Conservation (phyloP, 148 eudicot species). For the Dysphania ambrosioides region DNA sequence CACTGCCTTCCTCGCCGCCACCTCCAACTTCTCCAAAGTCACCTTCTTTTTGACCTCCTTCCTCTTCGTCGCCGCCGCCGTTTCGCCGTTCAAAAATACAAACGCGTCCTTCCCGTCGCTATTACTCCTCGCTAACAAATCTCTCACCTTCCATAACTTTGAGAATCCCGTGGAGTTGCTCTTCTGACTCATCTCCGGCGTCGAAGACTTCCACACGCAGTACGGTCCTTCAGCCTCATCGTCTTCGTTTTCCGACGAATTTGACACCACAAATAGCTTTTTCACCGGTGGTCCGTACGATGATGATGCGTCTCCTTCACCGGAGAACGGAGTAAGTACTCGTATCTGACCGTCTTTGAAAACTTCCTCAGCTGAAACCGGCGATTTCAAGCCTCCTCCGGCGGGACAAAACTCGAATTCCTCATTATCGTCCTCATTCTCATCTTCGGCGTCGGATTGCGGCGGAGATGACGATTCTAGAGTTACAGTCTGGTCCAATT, state of each 20-base stretch:
- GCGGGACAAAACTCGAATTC: conserved; percentile 29
- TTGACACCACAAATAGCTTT: conserved; percentile 50
- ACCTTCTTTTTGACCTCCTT: background rate
- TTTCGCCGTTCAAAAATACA: conserved; percentile 40
- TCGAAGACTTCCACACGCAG: conserved; percentile 41
- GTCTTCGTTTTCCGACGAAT: conserved; percentile 21
- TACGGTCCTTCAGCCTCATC: conserved; percentile 39
- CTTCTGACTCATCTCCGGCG: conserved; percentile 56
- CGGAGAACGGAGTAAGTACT: conserved; percentile 41
- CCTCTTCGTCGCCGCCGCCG: conserved; percentile 20
- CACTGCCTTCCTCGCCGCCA: conserved; percentile 9
- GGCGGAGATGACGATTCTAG: background rate
- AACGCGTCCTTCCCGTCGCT: conserved; percentile 84
- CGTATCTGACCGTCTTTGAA: conserved; percentile 68
- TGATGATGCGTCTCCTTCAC: conserved; percentile 3
- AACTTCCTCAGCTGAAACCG: conserved; percentile 53
- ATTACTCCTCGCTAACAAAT: conserved; percentile 48
- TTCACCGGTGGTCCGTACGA: conserved; percentile 44
- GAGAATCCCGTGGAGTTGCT: conserved; percentile 97
- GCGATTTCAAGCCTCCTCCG: conserved; percentile 24
- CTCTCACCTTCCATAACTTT: conserved; percentile 65
- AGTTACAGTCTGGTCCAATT: conserved; percentile 23
- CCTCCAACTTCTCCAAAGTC: background rate
- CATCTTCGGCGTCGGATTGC: conserved; percentile 6
- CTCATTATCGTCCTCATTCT: background rate